Conservation (phyloP, 2,329 filamentous ascomycete genomes). For the Elsinoe arachidis region DNA sequence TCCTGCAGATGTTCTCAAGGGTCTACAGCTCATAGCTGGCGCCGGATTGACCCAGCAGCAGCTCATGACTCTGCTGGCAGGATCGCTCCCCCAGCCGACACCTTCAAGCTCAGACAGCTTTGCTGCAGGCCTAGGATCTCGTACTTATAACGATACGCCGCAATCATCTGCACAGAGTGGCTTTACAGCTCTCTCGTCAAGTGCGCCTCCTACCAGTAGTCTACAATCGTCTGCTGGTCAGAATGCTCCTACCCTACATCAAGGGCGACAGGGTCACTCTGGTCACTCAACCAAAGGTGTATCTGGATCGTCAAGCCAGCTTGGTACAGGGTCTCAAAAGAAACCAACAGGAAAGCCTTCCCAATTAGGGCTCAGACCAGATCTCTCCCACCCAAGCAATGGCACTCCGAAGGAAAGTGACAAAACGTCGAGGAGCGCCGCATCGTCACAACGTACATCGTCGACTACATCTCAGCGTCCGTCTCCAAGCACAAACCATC, state of each 20-base stretch:
- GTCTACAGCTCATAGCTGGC: neutral
- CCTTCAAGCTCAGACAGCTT: neutral
- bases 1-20: neutral
- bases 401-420: no score
- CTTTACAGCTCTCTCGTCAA: neutral
- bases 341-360: neutral
- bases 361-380: no score
- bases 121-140: neutral
- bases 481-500: no score
- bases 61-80: neutral
- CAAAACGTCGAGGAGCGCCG: no score
- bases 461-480: no score
- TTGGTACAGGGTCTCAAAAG: neutral
- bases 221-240: neutral
- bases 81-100: neutral
- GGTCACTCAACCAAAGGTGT: neutral
- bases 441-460: no score
- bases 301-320: no score
- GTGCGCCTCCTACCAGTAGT: neutral
- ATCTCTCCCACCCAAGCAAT: no score
- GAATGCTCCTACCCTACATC: neutral
- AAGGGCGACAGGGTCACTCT: neutral
- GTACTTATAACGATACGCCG: neutral
- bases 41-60: neutral
- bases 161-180: neutral